Evolutionary conservation across 352 stramenopile genomes (phyloP), one percentile per base, ranked within the genome.

Genomic region (Phytophthora europaea): DNA sequence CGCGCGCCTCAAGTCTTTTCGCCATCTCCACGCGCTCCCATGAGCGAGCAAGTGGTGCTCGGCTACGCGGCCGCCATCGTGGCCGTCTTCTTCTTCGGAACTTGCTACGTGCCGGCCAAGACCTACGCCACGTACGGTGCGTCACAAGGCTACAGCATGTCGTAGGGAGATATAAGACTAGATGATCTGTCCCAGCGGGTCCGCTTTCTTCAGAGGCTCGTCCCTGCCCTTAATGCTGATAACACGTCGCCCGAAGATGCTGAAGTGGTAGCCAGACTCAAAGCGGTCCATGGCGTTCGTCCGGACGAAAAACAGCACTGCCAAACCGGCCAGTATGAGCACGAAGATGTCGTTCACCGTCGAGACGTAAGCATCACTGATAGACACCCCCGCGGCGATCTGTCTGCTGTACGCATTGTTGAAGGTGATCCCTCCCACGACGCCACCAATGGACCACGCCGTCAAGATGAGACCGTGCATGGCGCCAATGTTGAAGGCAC

Each of bases 41-140:
- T 85, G 78, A 62, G 47, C 54, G 68, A 79, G 31, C 47, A 88
- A 54, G 59, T 89, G 6, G 51, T 84, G 31, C 58, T 87, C 4
- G 89, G 89, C 67, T 95, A 93, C 70, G 55, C 70, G 2, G 85
- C 84, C 45, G 82, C 86, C 33, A 60, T 87, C n/a, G 64, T 92
- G 53, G 84, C 89, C 31, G 85, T 94, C 56, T 91, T 95, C 72
- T 95, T 95, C 79, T 95, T 91, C 57, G 89, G 89, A 34, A 90
- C 89, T 9, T 94, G 87, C 75, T 95, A 95, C 82, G 89, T 96
- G 62, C 89, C 89, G 3, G 83, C 89, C 23, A 96, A 96, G 67
- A 75, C 90, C 51, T 94, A 94, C 69, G 75, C 84, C 22, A 96
- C 89, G 12, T 96, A 96, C 57, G 87, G 87, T 94, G 31, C 55